Base-by-base conservation (phyloP, 768 basidiomycete genomes). In the Boletus pseudopeckii region DNA sequence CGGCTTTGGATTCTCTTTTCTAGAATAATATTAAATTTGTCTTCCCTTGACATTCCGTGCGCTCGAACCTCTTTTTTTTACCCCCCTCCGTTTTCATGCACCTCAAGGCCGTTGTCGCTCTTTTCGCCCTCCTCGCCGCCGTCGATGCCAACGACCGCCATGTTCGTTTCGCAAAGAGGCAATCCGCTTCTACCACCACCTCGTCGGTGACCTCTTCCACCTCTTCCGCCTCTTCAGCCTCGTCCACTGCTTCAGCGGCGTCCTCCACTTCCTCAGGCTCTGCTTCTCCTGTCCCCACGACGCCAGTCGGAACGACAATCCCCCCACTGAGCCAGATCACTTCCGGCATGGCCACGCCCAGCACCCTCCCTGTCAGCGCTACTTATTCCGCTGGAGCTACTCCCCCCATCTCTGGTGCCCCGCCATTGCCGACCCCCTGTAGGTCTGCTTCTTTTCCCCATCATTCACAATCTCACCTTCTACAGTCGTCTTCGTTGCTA, bases 351-450 rank as follows among this genome's bases (percentile, higher is more conserved):
- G 71, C 85, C 5, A 71, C 79, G 7, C 74, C 75, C 7, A 56
- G 79, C 3, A 76, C 80, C 0, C 74, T 79, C 1, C 64, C 80
- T 1, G 71, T 81, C 17, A 74, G 81, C 4, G 66, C 80, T 3
- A 83, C 84, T 0, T 87, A 72, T 60, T 34, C 79, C 0, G 69
- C 83, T 39, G 90, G 90, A 2, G 80, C 84, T 28, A 75, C 75
- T 1, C 79, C 85, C 3, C 82, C 86, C 1, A 72, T 87, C 39
- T 62, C 80, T 32, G 86, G 86, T 54, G 92, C 81, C 1, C 87
- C 88, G 2, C 54, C 71, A 3, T 72, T 93, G 10, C 92, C 92
- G 0, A 73, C 79, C 0, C 66, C 77, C n/a, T 83, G 88, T 88
- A 67, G 54, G 79, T 71, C 11, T 2, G 0, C 28, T 11, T 24